A percentile compares a stretch with the other conserved stretches of the same genome.
phyloP scores from a whole-genome alignment of 108 stramenopile species.

The Aurantiochytrium sp. region DNA sequence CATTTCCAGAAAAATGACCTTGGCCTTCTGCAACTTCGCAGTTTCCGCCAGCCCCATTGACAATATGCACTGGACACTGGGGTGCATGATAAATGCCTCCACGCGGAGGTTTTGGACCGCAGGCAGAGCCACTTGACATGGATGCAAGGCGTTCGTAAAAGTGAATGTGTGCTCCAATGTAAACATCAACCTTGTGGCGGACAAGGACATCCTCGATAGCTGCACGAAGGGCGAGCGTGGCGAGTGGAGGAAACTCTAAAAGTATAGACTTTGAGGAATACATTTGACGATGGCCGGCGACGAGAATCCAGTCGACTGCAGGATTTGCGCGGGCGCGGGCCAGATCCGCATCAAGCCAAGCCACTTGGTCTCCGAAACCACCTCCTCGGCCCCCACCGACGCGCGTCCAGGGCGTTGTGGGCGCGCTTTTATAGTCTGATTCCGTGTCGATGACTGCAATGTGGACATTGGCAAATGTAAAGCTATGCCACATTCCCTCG shows the following conservation, averaged over 20 bases:
- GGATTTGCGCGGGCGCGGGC: constrained; percentile 16
- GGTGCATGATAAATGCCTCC: neutral
- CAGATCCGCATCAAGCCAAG: constrained; percentile 35
- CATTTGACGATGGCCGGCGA: constrained; percentile 37
- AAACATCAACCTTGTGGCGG: constrained; percentile 29
- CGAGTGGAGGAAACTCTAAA: neutral
- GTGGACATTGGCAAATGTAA: constrained; percentile 42
- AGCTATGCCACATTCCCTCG: constrained; percentile 43
- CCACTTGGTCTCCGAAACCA: constrained; percentile 43
- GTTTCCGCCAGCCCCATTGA: constrained; percentile 46
- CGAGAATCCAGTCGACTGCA: constrained; percentile 35
- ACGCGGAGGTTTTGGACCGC: neutral
- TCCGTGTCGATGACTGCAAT: constrained; percentile 43
- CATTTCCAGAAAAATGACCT: neutral
- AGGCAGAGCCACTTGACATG: neutral
- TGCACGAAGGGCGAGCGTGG: neutral
- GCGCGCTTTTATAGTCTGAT: constrained; percentile 35
- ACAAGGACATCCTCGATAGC: constrained; percentile 28
- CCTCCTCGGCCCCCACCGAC: constrained; percentile 26
- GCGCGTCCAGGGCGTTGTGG: neutral
- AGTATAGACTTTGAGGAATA: neutral
- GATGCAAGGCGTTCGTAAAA: constrained; percentile 29
- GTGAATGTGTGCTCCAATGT: constrained; percentile 36
- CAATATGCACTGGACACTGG: constrained; percentile 29
- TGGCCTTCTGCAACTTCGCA: constrained; percentile 14